phyloP scores from a whole-genome alignment of 2,329 filamentous ascomycete genomes.

The Tolypocladium tropicale region DNA sequence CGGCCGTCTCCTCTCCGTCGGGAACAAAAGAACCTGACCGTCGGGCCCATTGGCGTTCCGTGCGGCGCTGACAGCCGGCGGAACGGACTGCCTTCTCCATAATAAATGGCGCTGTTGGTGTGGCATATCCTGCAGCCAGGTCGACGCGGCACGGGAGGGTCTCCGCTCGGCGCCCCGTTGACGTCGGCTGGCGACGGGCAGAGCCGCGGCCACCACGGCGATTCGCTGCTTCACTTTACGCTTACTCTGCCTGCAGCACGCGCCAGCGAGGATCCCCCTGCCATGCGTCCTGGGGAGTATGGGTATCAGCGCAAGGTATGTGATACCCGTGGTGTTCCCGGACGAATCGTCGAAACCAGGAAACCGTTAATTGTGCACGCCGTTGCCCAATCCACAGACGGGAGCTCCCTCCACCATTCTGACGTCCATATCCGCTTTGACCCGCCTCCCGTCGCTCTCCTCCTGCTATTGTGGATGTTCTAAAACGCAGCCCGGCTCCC shows the following conservation, averaged over 20 bases:
- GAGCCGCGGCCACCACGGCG: background rate
- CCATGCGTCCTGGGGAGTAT: too few relatives aligned
- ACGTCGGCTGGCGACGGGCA: background rate
- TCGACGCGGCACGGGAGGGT: background rate
- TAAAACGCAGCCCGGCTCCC: too few relatives aligned
- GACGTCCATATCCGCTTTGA: background rate
- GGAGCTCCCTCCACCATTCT: background rate
- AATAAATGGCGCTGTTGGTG: background rate
- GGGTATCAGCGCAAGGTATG: too few relatives aligned
- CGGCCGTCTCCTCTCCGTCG: background rate
- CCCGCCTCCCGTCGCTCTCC: background rate
- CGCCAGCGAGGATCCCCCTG: background rate
- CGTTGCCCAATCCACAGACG: background rate
- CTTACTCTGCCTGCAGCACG: background rate
- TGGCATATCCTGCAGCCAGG: background rate
- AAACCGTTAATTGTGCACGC: too few relatives aligned
- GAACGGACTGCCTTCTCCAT: background rate
- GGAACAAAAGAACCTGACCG: background rate
- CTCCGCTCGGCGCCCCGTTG: background rate
- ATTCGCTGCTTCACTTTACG: background rate
- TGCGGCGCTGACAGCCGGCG: background rate
- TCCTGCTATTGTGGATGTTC: too few relatives aligned
- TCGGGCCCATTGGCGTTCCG: background rate
- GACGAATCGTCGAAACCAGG: too few relatives aligned
- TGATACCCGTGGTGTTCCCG: background rate